phyloP scores from a whole-genome alignment of 371 early-diverging fungal species.

The Mortierella sp. region DNA sequence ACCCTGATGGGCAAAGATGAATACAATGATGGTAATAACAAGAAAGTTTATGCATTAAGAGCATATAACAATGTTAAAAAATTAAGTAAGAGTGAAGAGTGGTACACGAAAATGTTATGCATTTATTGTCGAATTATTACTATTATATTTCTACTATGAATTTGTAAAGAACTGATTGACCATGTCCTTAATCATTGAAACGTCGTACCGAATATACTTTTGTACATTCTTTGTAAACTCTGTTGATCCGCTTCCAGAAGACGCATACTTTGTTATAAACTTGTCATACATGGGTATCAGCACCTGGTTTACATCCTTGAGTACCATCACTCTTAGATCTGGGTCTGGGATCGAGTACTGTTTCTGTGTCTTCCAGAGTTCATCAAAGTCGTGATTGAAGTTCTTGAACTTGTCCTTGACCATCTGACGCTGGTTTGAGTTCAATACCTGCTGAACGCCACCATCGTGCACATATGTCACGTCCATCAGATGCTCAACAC shows the following conservation, averaged over 20 bases:
- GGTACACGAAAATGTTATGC: no score
- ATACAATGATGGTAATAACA: neutral
- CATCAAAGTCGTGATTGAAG: constrained; percentile 89
- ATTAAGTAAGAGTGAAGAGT: no score
- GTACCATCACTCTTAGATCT: constrained; percentile 78
- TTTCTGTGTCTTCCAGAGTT: constrained; percentile 77
- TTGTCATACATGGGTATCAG: constrained; percentile 85
- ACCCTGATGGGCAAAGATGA: neutral
- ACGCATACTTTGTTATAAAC: constrained; percentile 75
- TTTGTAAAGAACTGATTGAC: constrained; percentile 77
- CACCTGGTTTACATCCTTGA: constrained; percentile 80
- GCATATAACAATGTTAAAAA: no score
- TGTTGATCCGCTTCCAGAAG: constrained; percentile 16
- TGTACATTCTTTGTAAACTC: constrained; percentile 85
- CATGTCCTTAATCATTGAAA: constrained; percentile 71
- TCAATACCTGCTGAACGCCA: constrained; percentile 70
- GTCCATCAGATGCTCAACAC: constrained; percentile 80
- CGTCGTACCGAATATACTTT: constrained; percentile 88
- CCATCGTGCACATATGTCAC: constrained; percentile 79
- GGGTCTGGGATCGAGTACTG: constrained; percentile 86
- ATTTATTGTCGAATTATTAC: neutral
- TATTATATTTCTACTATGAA: constrained; percentile 6
- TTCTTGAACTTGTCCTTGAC: constrained; percentile 90
- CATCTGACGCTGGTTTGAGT: constrained; percentile 74
- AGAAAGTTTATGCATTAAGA: no score